Conservation (phyloP, 768 basidiomycete genomes). For the Piloderma croceum region DNA sequence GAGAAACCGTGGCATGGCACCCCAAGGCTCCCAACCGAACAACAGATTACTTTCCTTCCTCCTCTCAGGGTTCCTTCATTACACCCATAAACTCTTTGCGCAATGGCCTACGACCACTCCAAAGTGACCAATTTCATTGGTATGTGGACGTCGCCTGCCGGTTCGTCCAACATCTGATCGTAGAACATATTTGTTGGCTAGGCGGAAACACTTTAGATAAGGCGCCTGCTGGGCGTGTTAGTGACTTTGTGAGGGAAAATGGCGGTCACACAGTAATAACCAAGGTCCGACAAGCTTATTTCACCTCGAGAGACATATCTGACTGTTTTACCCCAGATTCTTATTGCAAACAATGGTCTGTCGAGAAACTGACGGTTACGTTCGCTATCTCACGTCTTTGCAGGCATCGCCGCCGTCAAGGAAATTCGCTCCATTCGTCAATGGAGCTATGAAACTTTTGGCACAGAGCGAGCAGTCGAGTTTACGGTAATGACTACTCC, state of each 20-base stretch:
- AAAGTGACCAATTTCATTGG: conserved; percentile 64
- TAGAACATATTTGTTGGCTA: conserved; percentile 28
- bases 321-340: conserved; percentile 52
- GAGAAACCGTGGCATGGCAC: no score
- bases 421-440: conserved; percentile 98
- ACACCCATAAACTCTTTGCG: neutral
- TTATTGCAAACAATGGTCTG: conserved; percentile 96
- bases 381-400: conserved; percentile 18
- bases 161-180: conserved; percentile 9
- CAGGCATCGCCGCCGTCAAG: conserved; percentile 97
- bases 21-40: no score
- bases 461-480: conserved; percentile 90
- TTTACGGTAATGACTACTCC: conserved; percentile 99
- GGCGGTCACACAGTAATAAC: conserved; percentile 99
- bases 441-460: conserved; percentile 99
- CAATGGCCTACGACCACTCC: conserved; percentile 46
- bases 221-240: conserved; percentile 70
- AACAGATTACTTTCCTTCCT: no score
- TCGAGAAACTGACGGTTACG: conserved; percentile 2
- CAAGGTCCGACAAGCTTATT: conserved; percentile 55
- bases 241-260: conserved; percentile 85
- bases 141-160: conserved; percentile 22
- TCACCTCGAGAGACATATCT: conserved; percentile 6
- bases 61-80: neutral
- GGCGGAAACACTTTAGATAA: conserved; percentile 91